These are phyloP conservation scores for Pleomassaria siparia DNA, from an alignment of 2,329 filamentous ascomycete species.

Conservation along the genomic window DNA sequence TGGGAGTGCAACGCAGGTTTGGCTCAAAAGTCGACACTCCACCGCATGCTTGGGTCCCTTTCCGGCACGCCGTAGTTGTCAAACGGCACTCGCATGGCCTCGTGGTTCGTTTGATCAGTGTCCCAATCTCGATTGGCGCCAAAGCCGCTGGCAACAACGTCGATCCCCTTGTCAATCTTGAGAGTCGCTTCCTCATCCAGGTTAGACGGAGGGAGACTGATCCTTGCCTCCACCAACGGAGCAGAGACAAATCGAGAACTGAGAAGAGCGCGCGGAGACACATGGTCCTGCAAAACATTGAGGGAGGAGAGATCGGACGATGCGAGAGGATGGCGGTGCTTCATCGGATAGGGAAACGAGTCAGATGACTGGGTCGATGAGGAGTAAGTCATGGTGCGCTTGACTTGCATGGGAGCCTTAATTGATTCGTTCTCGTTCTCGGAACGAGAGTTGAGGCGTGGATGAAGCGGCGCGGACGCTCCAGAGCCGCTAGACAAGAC, in stretches of 20 bases:
- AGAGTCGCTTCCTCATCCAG: slow-evolving; percentile 28
- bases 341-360: slow-evolving; percentile 22
- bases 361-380: slow-evolving; percentile 27
- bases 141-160: slow-evolving; percentile 22
- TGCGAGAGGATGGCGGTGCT: slow-evolving; percentile 29
- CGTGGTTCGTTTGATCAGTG: slow-evolving; percentile 18
- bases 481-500: slow-evolving; percentile 35
- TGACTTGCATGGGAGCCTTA: slow-evolving; percentile 13
- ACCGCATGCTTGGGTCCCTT: slow-evolving; percentile 42
- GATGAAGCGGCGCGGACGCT: slow-evolving; percentile 8
- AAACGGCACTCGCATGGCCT: slow-evolving; percentile 30
- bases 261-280: slow-evolving; percentile 36
- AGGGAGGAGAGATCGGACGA: slow-evolving; percentile 43
- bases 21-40: slow-evolving; percentile 47
- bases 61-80: slow-evolving; percentile 35
- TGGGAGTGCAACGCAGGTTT: background rate
- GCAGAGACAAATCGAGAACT: slow-evolving; percentile 41
- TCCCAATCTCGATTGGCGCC: slow-evolving; percentile 20
- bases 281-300: slow-evolving; percentile 42
- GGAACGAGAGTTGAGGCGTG: slow-evolving; percentile 8
- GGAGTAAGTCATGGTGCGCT: slow-evolving; percentile 14
- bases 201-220: slow-evolving; percentile 37
- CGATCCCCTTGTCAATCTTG: slow-evolving; percentile 6
- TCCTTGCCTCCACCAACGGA: slow-evolving; percentile 41
- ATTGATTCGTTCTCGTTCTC: slow-evolving; percentile 22